Percentiles rank a stretch among this genome's conserved stretches.
Evolutionary conservation across 495 filamentous ascomycete genomes (phyloP).

Genomic region (Arthonia radiata): DNA sequence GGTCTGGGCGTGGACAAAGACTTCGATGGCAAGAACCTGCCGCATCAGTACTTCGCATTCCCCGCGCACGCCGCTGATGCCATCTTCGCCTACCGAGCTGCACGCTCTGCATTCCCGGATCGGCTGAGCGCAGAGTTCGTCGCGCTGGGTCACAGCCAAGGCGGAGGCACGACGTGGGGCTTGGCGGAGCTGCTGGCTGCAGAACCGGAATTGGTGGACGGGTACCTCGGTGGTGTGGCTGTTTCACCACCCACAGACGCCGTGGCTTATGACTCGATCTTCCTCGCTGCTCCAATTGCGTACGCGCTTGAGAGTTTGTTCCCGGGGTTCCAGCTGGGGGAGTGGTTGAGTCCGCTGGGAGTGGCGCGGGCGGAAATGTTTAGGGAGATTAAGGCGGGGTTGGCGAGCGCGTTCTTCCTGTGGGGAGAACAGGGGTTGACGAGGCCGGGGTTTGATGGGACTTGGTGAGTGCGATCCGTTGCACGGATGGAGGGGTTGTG

Average conservation of each 20-base stretch:
- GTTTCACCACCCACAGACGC: conserved; percentile 14
- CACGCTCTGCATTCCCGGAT: conserved; percentile 15
- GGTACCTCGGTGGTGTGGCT: conserved; percentile 20
- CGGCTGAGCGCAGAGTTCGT: conserved; percentile 18
- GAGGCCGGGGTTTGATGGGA: no score
- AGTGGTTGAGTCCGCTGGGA: no score
- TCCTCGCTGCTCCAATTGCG: no score
- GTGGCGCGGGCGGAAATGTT: no score
- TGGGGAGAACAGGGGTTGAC: no score
- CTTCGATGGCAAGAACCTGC: conserved; percentile 14
- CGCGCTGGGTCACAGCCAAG: conserved; percentile 23
- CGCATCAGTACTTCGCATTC: conserved; percentile 17
- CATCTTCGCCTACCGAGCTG: conserved; percentile 19
- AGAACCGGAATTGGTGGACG: conserved; percentile 8
- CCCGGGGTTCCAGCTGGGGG: no score
- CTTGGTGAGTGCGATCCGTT: no score
- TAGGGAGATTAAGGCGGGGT: no score
- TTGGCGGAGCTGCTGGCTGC: conserved; percentile 15
- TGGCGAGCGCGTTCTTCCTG: no score
- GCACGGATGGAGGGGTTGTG: no score
- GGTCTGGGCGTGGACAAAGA: conserved; percentile 23
- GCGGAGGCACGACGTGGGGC: conserved; percentile 21
- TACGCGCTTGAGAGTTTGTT: no score
- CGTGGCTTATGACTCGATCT: no score
- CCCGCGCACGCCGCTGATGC: conserved; percentile 19